Base-by-base conservation (phyloP, 441 rosid genomes). In the Mallotus repandus region DNA sequence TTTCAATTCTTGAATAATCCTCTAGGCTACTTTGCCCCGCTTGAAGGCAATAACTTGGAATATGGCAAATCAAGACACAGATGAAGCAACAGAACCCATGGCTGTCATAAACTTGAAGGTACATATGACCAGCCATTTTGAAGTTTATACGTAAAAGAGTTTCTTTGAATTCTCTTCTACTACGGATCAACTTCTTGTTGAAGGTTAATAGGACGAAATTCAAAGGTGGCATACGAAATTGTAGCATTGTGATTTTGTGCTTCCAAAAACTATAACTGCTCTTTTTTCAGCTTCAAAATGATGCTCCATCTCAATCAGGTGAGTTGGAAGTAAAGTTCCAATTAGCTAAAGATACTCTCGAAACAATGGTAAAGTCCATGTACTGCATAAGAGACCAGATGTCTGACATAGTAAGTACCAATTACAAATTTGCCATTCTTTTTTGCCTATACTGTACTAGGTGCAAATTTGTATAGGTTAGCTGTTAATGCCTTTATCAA, bases 21-120 rank as follows among this genome's bases (percentile, higher is more conserved):
- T 79, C 78, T 82, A 86, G 92, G 87, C 56, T 41, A 32, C 70
- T 55, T 54, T 85, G 59, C 89, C 86, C 6, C 79, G 80, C 19
- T 75, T 86, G 78, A 88, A 84, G 82, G 83, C 84, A 10, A 81
- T 86, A 87, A 82, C 88, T 59, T 86, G 88, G 89, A 85, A 82
- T 78, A 74, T 83, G 87, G 86, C 73, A 2, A 74, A 76, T 64
- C 84, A 72, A 73, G 81, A 77, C n/a, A 18, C 72, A 11, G 13
- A 52, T 5, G 81, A 82, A 61, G 68, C 48, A 32, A 32, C 68
- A 0, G 84, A 82, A 16, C 87, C 90, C 3, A 73, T 79, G 66
- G 90, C 90, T 76, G 79, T 85, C 45, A 80, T 88, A 71, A 85
- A 81, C 68, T 76, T 86, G 87, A 81, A 85, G 88, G 91, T 89